phyloP scores from a whole-genome alignment of 2,329 filamentous ascomycete species.

The Penicillium sp. region DNA sequence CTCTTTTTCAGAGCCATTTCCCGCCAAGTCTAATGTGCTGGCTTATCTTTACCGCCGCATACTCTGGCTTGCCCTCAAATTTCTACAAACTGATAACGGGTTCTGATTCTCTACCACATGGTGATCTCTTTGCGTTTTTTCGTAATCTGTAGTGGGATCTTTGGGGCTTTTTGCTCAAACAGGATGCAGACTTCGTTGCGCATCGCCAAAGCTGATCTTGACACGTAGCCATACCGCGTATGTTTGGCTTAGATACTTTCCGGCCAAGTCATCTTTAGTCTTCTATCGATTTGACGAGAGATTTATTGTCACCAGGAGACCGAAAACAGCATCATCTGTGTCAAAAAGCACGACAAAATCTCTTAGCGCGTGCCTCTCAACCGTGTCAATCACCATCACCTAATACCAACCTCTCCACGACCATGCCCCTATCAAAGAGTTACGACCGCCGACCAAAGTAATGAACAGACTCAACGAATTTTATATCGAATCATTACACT shows the following conservation, averaged over 20 bases:
- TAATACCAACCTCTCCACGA: not conserved
- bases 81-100: not conserved
- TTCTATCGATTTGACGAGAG: not conserved
- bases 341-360: not conserved
- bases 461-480: not conserved
- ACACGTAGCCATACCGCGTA: not conserved
- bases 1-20: not conserved
- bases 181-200: not conserved
- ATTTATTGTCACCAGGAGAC: not conserved
- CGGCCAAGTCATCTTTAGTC: not conserved
- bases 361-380: not conserved
- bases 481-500: not conserved
- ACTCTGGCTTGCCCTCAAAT: not conserved
- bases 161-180: not conserved
- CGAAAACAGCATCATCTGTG: not conserved
- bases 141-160: not conserved
- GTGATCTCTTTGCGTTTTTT: too few relatives aligned
- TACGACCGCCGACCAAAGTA: not conserved
- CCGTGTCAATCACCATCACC: not conserved
- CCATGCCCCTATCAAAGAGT: not conserved
- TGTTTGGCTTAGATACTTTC: not conserved
- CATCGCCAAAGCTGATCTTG: not conserved
- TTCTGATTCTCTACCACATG: too few relatives aligned
- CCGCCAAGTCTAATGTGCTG: not conserved
- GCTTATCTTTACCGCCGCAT: not conserved